Evolutionary conservation across 305 asterid species (phyloP), one percentile per base, ranked within the genome.

Genomic region (Solanum hybrid): DNA sequence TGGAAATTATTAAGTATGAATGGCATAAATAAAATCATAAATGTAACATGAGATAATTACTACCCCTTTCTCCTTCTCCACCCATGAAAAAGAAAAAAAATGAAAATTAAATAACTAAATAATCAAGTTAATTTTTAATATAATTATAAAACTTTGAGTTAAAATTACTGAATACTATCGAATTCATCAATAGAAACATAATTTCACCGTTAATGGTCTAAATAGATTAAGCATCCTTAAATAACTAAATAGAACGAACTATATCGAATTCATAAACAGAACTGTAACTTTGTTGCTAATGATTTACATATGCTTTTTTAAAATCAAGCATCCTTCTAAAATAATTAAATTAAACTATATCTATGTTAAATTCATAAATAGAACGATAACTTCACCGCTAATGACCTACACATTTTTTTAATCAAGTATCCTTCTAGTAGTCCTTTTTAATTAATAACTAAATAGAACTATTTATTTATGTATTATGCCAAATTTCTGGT

Each of bases 291-390:
- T 2, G 72, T 1, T 7, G 2, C 11, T 20, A 20, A 61, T 22
- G 3, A 24, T 68, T 1, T 65, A 65, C 0, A 0, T 15, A 45
- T 1, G 0, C 8, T 45, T 45, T 13, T 45, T 45, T 41, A 0
- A 41, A 45, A 45, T 45, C 65, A 45, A 45, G 22, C 8, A 45
- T 45, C 65, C 65, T 45, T 45, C 65, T 45, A 14, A 15, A 14
- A 45, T 45, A 45, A 45, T 14, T 65, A 65, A 65, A 72, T 11
- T 26, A 7, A 72, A 41, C 17, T 65, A n/a, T n/a, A 41, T 41
- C 20, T 45, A 45, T 45, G 7, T 68, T 9, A 3, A 68, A 68
- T 68, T 65, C 27, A 20, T 61, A 65, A 65, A 8, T 3, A 65
- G 26, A 65, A 20, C 10, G 0, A 8, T 22, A 22, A 8, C 27